Percentiles rank a stretch among this genome's conserved stretches.
phyloP scores from a whole-genome alignment of 2,329 filamentous ascomycete species.

The Penicillium sp. region DNA sequence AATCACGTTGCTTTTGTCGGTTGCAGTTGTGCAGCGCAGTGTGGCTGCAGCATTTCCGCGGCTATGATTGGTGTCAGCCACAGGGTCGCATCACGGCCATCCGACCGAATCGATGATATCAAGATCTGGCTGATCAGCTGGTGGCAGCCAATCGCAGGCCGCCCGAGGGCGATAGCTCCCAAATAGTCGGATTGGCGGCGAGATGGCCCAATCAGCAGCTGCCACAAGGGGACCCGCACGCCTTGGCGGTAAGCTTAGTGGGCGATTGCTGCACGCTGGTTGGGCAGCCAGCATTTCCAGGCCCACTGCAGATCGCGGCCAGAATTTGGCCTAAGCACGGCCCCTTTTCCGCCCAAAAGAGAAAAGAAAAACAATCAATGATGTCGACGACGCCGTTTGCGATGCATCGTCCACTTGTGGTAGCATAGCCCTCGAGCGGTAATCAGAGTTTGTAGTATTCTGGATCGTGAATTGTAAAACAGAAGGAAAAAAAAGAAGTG shows the following conservation, averaged over 20 bases:
- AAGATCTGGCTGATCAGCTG: constrained; percentile 2
- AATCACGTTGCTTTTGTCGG: too few species aligned
- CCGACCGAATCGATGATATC: not conserved
- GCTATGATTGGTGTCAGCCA: not conserved
- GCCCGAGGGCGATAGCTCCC: not conserved
- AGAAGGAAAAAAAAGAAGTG: too few species aligned
- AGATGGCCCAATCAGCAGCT: constrained; percentile 1
- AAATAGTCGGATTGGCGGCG: not conserved
- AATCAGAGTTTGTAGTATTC: too few species aligned
- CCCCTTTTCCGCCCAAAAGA: too few species aligned
- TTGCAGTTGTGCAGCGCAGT: too few species aligned
- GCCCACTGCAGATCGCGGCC: not conserved
- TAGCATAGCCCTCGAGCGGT: too few species aligned
- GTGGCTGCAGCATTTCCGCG: not conserved
- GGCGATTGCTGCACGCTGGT: not conserved
- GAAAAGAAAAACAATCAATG: not conserved
- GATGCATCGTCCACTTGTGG: too few species aligned
- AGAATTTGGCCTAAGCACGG: not conserved
- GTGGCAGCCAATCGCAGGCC: not conserved
- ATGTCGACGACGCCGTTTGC: not conserved
- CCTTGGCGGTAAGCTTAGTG: not conserved
- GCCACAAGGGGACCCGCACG: not conserved
- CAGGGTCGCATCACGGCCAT: too few species aligned
- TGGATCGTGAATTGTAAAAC: too few species aligned
- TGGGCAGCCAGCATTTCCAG: not conserved